phyloP scores from a whole-genome alignment of 768 basidiomycete species.

The Mycena amicta region DNA sequence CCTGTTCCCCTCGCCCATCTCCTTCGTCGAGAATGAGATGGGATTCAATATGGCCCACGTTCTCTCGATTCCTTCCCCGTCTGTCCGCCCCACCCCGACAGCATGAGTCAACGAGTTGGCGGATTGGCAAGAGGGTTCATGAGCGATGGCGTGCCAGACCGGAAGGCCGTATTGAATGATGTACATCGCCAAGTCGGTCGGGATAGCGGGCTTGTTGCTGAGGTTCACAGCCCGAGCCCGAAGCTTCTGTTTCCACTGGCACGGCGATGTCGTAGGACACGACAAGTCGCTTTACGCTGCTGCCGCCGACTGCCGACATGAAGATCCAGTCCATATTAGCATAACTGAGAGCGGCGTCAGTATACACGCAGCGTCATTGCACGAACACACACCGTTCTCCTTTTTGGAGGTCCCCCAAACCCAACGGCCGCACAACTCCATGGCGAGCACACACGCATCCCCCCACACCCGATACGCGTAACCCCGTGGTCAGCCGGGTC shows the following conservation, averaged over 20 bases:
- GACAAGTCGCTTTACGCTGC: not conserved
- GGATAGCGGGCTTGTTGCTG: not conserved
- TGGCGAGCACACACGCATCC: too few species aligned
- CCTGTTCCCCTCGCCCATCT: conserved; percentile 23
- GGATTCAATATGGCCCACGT: conserved; percentile 31
- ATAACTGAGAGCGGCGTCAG: conserved; percentile 7
- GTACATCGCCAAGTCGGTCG: conserved; percentile 1
- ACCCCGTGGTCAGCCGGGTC: too few species aligned
- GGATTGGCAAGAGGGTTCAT: conserved; percentile 13
- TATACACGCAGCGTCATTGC: not conserved
- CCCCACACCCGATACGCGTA: too few species aligned
- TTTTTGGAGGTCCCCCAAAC: conserved; percentile 25
- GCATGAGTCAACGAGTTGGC: conserved; percentile 10
- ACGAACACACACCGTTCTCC: conserved; percentile 21
- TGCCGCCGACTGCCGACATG: conserved; percentile 9
- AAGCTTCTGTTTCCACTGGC: conserved; percentile 20
- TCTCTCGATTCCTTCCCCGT: too few species aligned
- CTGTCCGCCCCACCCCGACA: conserved; percentile 22
- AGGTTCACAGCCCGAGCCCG: not conserved
- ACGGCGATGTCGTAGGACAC: conserved; percentile 28
- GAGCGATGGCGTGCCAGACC: conserved; percentile 18
- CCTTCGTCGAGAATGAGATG: too few species aligned
- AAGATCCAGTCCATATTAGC: conserved; percentile 26
- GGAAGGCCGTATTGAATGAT: too few species aligned
- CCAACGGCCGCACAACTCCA: conserved; percentile 11